Base-by-base conservation (phyloP, 495 filamentous ascomycete genomes). In the Trichoderma gamsii region DNA sequence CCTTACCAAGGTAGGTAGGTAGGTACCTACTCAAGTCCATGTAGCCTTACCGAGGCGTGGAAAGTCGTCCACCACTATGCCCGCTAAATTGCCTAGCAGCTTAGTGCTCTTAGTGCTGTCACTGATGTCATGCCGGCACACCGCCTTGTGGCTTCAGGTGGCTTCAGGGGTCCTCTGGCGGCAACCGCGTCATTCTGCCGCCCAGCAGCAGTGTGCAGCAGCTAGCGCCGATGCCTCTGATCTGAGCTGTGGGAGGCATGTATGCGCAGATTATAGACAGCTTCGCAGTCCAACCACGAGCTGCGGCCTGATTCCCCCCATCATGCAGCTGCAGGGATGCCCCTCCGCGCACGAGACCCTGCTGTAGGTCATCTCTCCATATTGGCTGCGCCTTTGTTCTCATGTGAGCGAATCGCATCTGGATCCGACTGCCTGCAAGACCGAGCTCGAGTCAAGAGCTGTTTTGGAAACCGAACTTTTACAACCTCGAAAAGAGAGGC, bases 181-280 rank as follows among this genome's bases (percentile, higher is more conserved):
- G 56, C 56, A 27, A 61, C 56, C 56, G 56, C 56, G 56, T 61
- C 56, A 61, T 61, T 61, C 56, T 61, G 56, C 56, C 56, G 49
- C 49, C 35, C 35, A n/a, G n/a, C 16, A 29, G 29, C 29, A 1
- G 29, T 52, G 43, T 18, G 43, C 43, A 46, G 18, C 43, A 46
- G 43, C 12, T 52, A 52, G 49, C 9, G 49, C 49, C 49, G 49
- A 52, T 52, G 18, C n/a, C 21, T 2, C 49, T 21, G 49, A n/a
- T 23, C 49, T 46, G 43, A 15, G 43, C 43, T 38, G 35, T 5
- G 35, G 35, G 8, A 7, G 35, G 35, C 35, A 6, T 38, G 35
- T 6, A 38, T 38, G 35, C 35, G 35, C 35, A 38, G 35, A 38
- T 38, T 38, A 38, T 2, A 38, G 35, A 38, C 35, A 38, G 35